phyloP scores from a whole-genome alignment of 108 stramenopile genomes.

The Tribonema minus region DNA sequence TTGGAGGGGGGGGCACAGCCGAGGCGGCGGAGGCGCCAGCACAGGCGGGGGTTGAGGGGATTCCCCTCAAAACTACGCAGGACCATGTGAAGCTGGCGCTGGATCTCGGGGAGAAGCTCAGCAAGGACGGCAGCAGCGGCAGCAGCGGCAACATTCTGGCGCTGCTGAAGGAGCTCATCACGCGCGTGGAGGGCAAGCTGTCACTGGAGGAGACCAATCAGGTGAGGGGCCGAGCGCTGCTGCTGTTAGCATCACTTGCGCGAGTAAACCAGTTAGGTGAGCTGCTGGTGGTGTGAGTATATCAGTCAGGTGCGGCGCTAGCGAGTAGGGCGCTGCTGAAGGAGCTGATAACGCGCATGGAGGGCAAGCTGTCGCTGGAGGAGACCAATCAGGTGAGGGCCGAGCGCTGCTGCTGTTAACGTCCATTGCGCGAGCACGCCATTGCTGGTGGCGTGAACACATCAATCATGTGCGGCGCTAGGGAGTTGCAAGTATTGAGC shows the following conservation, averaged over 20 bases:
- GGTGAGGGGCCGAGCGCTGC: too few species aligned
- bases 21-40: not conserved
- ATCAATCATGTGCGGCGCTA: too few species aligned
- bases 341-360: not conserved
- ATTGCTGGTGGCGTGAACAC: too few species aligned
- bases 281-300: too few species aligned
- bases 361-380: not conserved
- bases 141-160: not conserved
- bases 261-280: too few species aligned
- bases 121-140: not conserved
- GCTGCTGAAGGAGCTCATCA: not conserved
- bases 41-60: slow-evolving; percentile 1
- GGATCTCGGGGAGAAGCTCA: slow-evolving; percentile 13
- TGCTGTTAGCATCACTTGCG: too few species aligned
- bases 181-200: not conserved
- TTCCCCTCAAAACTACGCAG: slow-evolving; percentile 17
- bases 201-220: not conserved
- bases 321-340: not conserved
- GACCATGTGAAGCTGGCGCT: slow-evolving; percentile 45
- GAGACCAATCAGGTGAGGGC: not conserved
- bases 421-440: too few species aligned
- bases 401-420: too few species aligned
- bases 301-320: too few species aligned
- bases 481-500: too few species aligned
- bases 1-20: slow-evolving; percentile 5